Evolutionary conservation across 1,284 basidiomycete species (phyloP).

Genomic region (Prillingera fragicola): DNA sequence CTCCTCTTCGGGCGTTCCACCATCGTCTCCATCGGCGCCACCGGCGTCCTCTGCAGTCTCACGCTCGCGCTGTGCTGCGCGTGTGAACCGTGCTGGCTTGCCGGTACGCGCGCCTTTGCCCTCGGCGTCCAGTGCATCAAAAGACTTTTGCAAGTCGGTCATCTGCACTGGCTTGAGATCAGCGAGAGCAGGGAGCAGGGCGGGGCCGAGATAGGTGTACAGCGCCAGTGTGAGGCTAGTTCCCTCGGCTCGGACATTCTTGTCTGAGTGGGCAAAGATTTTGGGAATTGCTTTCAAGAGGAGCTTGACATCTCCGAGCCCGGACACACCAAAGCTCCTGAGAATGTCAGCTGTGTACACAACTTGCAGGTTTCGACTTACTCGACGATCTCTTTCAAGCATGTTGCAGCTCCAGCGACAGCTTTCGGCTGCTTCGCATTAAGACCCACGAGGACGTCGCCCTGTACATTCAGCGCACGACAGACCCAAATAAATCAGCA

Average conservation of each 20-base stretch:
- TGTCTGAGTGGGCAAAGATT: conserved; percentile 93
- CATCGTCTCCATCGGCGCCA: conserved; percentile 41
- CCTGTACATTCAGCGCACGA: conserved; percentile 51
- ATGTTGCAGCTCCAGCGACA: conserved; percentile 73
- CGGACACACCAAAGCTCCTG: conserved; percentile 77
- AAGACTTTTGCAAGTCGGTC: conserved; percentile 89
- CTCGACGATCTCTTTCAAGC: conserved; percentile 72
- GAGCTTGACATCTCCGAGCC: conserved; percentile 65
- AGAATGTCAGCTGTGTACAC: not conserved
- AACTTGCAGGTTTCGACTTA: conserved; percentile 37
- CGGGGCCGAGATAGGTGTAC: conserved; percentile 84
- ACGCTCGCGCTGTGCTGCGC: conserved; percentile 68
- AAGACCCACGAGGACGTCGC: conserved; percentile 76
- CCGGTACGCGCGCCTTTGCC: conserved; percentile 74
- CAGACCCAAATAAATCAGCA: not conserved
- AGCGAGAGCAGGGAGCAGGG: conserved; percentile 78
- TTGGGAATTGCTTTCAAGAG: conserved; percentile 83
- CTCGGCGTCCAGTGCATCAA: conserved; percentile 74
- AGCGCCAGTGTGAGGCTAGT: conserved; percentile 67
- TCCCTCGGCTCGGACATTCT: conserved; percentile 91
- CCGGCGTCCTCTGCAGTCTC: conserved; percentile 54
- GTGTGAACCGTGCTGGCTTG: conserved; percentile 73
- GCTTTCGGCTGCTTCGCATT: conserved; percentile 91
- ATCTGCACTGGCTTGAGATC: conserved; percentile 98
- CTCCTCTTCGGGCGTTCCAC: conserved; percentile 40